phyloP scores from a whole-genome alignment of 345 rosid species.

The Passiflora organensis region DNA sequence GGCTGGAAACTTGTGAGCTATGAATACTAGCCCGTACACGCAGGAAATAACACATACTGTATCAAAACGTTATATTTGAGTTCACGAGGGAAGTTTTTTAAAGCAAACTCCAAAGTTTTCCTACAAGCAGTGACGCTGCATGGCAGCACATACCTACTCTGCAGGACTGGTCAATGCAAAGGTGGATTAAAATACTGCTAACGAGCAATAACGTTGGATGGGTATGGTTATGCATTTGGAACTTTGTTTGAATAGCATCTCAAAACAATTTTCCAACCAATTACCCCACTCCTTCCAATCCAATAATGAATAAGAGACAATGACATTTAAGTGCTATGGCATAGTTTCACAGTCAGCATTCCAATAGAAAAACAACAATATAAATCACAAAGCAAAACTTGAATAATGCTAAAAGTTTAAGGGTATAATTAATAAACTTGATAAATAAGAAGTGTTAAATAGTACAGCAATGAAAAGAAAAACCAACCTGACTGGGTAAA shows the following conservation, averaged over 20 bases:
- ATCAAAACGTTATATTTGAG: background rate
- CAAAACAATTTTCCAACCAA: conserved; percentile 11
- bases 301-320: background rate
- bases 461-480: background rate
- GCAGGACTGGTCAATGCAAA: conserved; percentile 4
- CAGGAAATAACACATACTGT: no score
- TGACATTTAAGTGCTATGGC: background rate
- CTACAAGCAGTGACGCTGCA: background rate
- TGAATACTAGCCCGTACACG: no score
- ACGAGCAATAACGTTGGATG: no score
- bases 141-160: conserved; percentile 4
- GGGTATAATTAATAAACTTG: no score
- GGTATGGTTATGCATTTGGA: conserved; percentile 20
- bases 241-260: conserved; percentile 25
- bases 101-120: no score
- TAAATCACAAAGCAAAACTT: no score
- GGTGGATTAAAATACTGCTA: background rate
- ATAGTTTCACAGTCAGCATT: background rate
- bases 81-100: background rate
- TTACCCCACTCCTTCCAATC: conserved; percentile 2
- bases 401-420: no score
- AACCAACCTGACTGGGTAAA: background rate
- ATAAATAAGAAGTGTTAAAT: no score
- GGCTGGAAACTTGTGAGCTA: no score
- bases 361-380: no score